These are phyloP conservation scores for Cinchona pubescens DNA, from an alignment of 257 asterid species.

Conservation along the genomic window DNA sequence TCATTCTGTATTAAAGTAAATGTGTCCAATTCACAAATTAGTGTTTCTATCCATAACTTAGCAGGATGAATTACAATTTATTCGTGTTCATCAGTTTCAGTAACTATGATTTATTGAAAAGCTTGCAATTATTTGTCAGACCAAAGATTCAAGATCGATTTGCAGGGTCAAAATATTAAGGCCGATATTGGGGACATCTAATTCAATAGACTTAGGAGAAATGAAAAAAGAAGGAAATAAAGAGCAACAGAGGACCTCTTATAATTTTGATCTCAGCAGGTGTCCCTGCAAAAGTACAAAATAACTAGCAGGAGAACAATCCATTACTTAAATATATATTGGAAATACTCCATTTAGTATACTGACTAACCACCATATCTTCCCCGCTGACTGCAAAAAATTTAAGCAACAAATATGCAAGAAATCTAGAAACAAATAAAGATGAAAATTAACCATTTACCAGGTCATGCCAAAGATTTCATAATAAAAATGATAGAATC, in stretches of 20 bases:
- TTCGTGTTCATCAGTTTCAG: not conserved
- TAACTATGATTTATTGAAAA: too few relatives aligned
- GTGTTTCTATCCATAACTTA: not conserved
- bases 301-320: not conserved
- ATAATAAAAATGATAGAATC: too few relatives aligned
- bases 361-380: not conserved
- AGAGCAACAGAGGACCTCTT: not conserved
- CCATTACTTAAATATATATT: not conserved
- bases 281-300: not conserved
- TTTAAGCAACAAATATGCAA: not conserved
- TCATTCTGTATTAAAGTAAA: not conserved
- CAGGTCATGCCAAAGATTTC: not conserved
- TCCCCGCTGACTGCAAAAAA: not conserved
- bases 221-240: too few relatives aligned
- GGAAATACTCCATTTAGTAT: not conserved
- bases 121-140: not conserved
- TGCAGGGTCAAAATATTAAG: not conserved
- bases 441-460: not conserved
- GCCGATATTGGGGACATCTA: not conserved
- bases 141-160: not conserved
- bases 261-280: not conserved
- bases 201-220: not conserved
- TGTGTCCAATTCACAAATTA: not conserved
- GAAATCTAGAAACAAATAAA: not conserved
- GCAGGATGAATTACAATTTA: not conserved